These are phyloP conservation scores for Sequoia sempervirens DNA, from an alignment of 75 land plant genomes.

Conservation along the genomic window DNA sequence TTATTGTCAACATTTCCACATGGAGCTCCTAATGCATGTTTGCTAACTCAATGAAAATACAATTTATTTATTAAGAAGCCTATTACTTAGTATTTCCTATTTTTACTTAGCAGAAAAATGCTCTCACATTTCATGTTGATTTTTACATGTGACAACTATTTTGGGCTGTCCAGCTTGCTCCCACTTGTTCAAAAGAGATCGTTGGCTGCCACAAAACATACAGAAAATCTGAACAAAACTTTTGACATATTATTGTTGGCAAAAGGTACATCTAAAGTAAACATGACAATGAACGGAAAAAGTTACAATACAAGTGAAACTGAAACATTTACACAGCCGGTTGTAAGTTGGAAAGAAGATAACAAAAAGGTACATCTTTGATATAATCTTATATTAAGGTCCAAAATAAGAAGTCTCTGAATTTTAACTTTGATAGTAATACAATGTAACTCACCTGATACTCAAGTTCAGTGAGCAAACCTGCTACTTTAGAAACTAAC, in stretches of 20 bases:
- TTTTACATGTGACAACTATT: slow-evolving; percentile 92
- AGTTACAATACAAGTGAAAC: background rate
- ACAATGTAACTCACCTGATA: background rate
- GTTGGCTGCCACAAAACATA: slow-evolving; percentile 37
- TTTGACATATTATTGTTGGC: background rate
- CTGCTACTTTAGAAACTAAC: background rate
- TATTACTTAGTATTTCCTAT: background rate
- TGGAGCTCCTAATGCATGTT: background rate
- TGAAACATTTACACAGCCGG: background rate
- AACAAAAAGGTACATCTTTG: background rate
- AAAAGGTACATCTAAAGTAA: background rate
- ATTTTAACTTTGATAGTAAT: background rate
- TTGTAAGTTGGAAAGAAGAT: background rate
- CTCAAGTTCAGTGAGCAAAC: background rate
- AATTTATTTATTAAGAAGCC: background rate
- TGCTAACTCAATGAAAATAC: background rate
- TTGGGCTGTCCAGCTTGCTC: slow-evolving; percentile 94
- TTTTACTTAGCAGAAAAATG: background rate
- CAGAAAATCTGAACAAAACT: background rate
- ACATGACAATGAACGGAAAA: background rate
- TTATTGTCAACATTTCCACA: background rate
- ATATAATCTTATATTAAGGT: background rate
- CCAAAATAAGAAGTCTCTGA: background rate
- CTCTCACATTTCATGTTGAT: slow-evolving; percentile 95
- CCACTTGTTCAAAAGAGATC: slow-evolving; percentile 79